Evolutionary conservation across 192 early-diverging fungal genomes (phyloP), one percentile per base, ranked within the genome.

Genomic region (Rhizophagus clarus): DNA sequence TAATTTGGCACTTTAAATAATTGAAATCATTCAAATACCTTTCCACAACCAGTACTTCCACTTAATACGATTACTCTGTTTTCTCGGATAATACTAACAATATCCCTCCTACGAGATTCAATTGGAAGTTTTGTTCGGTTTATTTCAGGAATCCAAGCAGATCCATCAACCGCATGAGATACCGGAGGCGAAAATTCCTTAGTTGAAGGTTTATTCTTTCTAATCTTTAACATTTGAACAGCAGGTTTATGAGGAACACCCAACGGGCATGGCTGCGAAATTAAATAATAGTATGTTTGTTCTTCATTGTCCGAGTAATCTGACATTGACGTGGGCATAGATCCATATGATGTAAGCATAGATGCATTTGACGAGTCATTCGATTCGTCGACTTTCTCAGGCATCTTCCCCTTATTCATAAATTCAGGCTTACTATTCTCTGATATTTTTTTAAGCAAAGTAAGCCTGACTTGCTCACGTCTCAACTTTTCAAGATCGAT

Each of bases 31-130:
- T 76, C 12, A 28, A 40, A 24, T 81, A 81, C 81, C 81, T 83
- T 83, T 1, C 82, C 82, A 40, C 82, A 83, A 22, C 82, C 82
- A 3, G 82, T 83, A 32, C 82, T 76, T 32, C 80, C 82, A 56
- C 79, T 83, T 40, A 83, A 49, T 2, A 83, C 61, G 29, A 76
- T 28, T 28, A 81, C 81, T 45, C 63, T 75, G 68, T 76, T 81
- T 17, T 60, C 37, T 24, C 81, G 81, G 28, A 81, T 76, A 28
- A 78, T 45, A 29, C 77, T 31, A 26, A 81, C 12, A 24, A 81
- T 81, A 70, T 81, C 74, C 28, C 71, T 42, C 11, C 60, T 81
- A 10, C 67, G 29, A 7, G 22, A 24, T 51, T 81, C 72, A 61
- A 81, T 81, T 7, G 81, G 81, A 62, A 80, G 78, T 49, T 51